Base-by-base conservation (phyloP, 78 protist species). In the Pigoraptor vietnamica region DNA sequence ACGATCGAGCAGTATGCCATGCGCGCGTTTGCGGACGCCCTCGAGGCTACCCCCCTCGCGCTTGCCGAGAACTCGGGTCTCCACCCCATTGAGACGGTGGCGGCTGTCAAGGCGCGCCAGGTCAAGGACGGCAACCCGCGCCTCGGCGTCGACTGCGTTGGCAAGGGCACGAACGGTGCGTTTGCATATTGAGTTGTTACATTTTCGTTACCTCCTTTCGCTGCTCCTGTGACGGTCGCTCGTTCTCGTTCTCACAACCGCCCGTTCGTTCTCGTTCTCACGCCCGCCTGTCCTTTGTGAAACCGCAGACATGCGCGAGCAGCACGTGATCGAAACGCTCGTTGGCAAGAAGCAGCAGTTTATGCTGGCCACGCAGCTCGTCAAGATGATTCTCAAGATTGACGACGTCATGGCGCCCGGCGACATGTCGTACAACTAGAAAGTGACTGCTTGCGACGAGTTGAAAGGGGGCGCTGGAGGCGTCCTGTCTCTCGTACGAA, bases 21-120 rank as follows among this genome's bases (percentile, higher is more conserved):
- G 87, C 96, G 99, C 35, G 98, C 99, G 25, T 99, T 98, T 89
- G 98, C 99, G 0, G 99, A 98, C 25, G 99, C 99, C 23, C 96
- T 99, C 24, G 99, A 99, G 87, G 93, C 96, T 48, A 94, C 98
- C 48, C 99, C 99, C 29, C 34, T 97, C 33, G 99, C 99, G 39
- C 96, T 99, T 1, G 99, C 99, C n/a, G 99, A 97, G 92, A 99
- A 99, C 97, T 91, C 97, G 34, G 99, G 99, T 81, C 93, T 99
- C 35, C 83, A 95, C 55, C 95, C 99, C 37, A 96, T 99, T 67
- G 99, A 96, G 81, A 37, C 97, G 24, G 89, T 99, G 33, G 95
- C 99, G 25, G 67, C 39, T 24, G 93, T 98, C 93, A 97, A 96
- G 93, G 89, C 98, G 33, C 40, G 37, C 40, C 99, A 99, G 92